Base-by-base conservation (phyloP, 768 basidiomycete genomes). In the Clitopilus passeckerianus region DNA sequence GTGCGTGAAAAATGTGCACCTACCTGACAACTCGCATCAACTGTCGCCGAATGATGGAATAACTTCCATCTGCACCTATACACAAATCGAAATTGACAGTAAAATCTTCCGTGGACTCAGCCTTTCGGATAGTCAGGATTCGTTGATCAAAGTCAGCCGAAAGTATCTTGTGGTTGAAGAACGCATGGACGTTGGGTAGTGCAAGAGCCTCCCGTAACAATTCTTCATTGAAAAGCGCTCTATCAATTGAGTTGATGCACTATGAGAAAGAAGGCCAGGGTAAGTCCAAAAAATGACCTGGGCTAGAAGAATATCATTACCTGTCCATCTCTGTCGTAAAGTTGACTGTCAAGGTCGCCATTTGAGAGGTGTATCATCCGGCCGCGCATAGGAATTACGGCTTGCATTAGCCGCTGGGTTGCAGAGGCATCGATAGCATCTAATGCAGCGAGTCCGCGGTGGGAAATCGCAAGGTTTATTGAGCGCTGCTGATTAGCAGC, bases 381-480 rank as follows among this genome's bases (percentile, higher is more conserved):
- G 46, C 94, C 95, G 66, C 82, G 86, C 94, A 98, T 95, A 64
- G 95, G 95, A 74, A 98, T 95, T 41, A 87, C 89, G 30, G 85
- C 80, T 64, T 86, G 75, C 66, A 96, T 72, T 68, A 95, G 89
- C 61, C 86, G 79, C 57, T 84, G 79, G 23, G 90, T 85, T 63
- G 85, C 76, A 35, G 77, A 81, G 43, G 85, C 77, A 74, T 95
- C 90, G 63, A 99, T 83, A 57, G 87, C 85, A 66, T 87, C 80
- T 52, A 98, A 77, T 46, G 95, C 96, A 66, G 89, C 86, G 59
- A 98, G 88, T 63, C 95, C 96, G 46, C 96, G 86, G 59, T 93
- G 87, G 18, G 95, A 98, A 60, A 98, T 93, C 24, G 95, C 95
- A 57, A 98, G 80, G 76, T 98, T 98, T 74, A 98, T 97, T 59